Conservation (phyloP, 164 flowering plant species). For the Buxus sempervirens region DNA sequence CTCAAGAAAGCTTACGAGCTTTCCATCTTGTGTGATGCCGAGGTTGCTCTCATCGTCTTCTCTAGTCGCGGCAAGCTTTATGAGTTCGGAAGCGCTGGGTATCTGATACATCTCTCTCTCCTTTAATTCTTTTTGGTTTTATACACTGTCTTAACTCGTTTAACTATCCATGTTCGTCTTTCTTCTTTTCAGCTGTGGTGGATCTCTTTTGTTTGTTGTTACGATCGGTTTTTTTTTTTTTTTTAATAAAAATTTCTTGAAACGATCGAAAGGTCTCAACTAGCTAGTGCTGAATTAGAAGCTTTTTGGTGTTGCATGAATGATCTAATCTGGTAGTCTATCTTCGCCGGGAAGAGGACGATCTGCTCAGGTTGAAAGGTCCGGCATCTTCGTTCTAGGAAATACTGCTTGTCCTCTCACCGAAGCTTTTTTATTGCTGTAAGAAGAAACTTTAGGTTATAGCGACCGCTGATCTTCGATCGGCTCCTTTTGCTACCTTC, state of each 20-base stretch:
- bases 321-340: neutral
- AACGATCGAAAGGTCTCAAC: too few relatives aligned
- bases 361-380: too few relatives aligned
- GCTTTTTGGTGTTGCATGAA: neutral
- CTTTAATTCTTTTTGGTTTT: too few relatives aligned
- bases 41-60: slow-evolving; percentile 75
- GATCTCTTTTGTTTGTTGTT: neutral
- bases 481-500: too few relatives aligned
- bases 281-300: neutral
- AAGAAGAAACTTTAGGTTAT: neutral
- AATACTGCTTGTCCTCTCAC: too few relatives aligned
- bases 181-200: neutral
- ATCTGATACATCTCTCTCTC: neutral
- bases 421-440: neutral
- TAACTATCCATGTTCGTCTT: neutral
- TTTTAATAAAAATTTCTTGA: too few relatives aligned
- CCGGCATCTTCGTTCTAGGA: too few relatives aligned
- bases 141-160: too few relatives aligned
- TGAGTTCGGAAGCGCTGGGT: slow-evolving; percentile 71
- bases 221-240: neutral
- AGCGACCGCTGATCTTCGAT: too few relatives aligned
- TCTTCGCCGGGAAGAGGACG: neutral
- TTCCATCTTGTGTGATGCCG: slow-evolving; percentile 77
- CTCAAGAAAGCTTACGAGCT: slow-evolving; percentile 81
- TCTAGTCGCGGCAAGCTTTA: slow-evolving; percentile 75